phyloP scores from a whole-genome alignment of 1,284 basidiomycete species.

The Ceratobasidium sp. region DNA sequence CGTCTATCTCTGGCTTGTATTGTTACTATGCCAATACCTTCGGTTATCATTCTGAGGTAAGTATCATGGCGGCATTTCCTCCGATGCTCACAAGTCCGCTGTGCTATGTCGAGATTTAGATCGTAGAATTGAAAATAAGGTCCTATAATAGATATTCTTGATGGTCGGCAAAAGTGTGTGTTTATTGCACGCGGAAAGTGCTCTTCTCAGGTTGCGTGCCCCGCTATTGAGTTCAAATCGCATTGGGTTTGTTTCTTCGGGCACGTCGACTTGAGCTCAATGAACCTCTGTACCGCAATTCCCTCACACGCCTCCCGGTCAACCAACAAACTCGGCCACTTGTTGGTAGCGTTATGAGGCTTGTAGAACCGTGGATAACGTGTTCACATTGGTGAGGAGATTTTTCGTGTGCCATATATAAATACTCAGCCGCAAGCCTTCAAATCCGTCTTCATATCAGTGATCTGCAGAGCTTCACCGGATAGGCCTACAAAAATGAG shows the following conservation, averaged over 20 bases:
- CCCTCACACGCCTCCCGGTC: conserved; percentile 8
- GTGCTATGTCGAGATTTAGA: too few species aligned
- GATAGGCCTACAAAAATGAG: neutral
- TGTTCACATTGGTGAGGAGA: neutral
- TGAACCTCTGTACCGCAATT: neutral
- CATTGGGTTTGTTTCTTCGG: neutral
- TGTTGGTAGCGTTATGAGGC: too few species aligned
- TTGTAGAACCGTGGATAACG: too few species aligned
- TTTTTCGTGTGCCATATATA: neutral
- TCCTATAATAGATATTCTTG: too few species aligned
- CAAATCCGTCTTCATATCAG: too few species aligned
- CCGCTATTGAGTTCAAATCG: neutral
- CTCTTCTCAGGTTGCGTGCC: neutral
- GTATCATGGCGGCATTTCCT: neutral
- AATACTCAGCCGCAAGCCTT: too few species aligned
- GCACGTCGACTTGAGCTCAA: neutral
- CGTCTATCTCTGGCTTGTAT: too few species aligned
- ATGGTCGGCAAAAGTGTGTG: neutral
- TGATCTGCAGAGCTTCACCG: neutral
- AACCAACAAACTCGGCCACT: neutral
- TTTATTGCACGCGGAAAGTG: neutral
- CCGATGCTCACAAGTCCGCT: neutral
- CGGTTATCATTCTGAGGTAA: neutral
- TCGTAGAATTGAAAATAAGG: too few species aligned
- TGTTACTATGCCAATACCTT: too few species aligned